Percentiles rank a stretch among this genome's conserved stretches.
These are phyloP conservation scores for Carex arenaria DNA, from an alignment of 202 grass and related monocot species.

Conservation along the genomic window DNA sequence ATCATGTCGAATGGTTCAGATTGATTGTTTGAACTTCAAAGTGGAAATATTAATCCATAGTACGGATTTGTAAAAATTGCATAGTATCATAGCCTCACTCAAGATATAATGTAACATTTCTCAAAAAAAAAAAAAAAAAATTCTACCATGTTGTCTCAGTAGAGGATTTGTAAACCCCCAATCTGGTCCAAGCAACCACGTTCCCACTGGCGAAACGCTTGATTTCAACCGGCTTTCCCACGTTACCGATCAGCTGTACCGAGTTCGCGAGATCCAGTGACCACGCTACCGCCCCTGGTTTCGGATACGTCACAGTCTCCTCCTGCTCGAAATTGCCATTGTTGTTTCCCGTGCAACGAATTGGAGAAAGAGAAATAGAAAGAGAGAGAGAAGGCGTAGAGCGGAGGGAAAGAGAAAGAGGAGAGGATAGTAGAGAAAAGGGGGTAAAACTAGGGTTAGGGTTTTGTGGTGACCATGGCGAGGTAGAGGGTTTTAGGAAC, in stretches of 20 bases:
- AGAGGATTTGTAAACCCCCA: conserved; percentile 75
- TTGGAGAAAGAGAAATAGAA: neutral
- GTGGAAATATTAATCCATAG: no score
- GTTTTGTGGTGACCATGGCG: conserved; percentile 33
- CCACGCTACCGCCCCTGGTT: conserved; percentile 69
- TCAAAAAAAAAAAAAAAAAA: neutral
- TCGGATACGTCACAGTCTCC: conserved; percentile 9
- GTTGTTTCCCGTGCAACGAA: conserved; percentile 35
- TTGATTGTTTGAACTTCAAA: no score
- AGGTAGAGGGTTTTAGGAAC: conserved; percentile 26
- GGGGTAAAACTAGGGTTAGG: conserved; percentile 37
- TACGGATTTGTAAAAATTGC: no score
- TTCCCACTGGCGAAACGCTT: conserved; percentile 62
- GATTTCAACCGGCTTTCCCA: conserved; percentile 63
- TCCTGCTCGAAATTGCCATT: conserved; percentile 24
- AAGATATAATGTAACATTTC: neutral
- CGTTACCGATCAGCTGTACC: conserved; percentile 67
- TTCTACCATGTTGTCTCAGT: conserved; percentile 70
- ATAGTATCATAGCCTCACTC: no score
- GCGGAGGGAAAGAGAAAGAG: neutral
- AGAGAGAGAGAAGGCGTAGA: neutral
- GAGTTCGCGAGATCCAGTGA: conserved; percentile 74
- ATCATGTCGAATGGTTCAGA: no score
- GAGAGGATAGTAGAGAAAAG: neutral
- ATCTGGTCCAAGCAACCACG: conserved; percentile 58